Conservation (phyloP, 1,284 basidiomycete genomes). For the Malassezia japonica region DNA sequence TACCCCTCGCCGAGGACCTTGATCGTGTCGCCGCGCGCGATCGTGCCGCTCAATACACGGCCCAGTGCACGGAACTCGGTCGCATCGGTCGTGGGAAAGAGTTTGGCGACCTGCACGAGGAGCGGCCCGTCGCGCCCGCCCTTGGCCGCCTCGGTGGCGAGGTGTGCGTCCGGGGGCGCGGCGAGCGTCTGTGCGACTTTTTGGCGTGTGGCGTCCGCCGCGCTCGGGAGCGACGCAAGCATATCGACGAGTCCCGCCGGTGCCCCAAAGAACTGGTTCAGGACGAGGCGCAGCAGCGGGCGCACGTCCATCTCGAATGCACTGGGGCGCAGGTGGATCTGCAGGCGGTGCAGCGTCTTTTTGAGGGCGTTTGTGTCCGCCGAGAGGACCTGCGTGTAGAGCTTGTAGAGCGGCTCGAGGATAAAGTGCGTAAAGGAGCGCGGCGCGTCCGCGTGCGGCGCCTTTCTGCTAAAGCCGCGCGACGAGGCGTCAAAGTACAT, state of each 20-base stretch:
- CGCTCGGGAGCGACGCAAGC: constrained; percentile 79
- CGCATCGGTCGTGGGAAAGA: constrained; percentile 91
- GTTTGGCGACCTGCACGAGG: constrained; percentile 83
- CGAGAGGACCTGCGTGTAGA: constrained; percentile 85
- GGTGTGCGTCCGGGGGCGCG: constrained; percentile 19
- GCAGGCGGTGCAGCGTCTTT: constrained; percentile 66
- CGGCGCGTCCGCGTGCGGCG: constrained; percentile 66
- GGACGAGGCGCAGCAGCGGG: constrained; percentile 80
- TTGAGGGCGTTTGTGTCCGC: constrained; percentile 76
- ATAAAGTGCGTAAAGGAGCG: constrained; percentile 94
- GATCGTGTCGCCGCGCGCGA: constrained; percentile 69
- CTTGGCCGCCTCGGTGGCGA: constrained; percentile 64
- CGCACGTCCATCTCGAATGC: constrained; percentile 98
- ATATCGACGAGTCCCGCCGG: constrained; percentile 82
- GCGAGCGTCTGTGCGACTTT: constrained; percentile 56
- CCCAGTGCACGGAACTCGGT: constrained; percentile 92
- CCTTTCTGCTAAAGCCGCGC: constrained; percentile 80
- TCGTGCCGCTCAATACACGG: constrained; percentile 81
- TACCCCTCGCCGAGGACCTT: constrained; percentile 97
- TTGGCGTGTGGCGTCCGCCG: constrained; percentile 58
- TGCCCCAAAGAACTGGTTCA: constrained; percentile 86
- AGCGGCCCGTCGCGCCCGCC: constrained; percentile 78
- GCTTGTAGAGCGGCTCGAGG: constrained; percentile 90
- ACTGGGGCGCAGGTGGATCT: constrained; percentile 78
- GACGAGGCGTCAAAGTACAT: constrained; percentile 77